These are phyloP conservation scores for Erythrobasidium hasegawianum DNA, from an alignment of 1,284 basidiomycete genomes.

Conservation along the genomic window DNA sequence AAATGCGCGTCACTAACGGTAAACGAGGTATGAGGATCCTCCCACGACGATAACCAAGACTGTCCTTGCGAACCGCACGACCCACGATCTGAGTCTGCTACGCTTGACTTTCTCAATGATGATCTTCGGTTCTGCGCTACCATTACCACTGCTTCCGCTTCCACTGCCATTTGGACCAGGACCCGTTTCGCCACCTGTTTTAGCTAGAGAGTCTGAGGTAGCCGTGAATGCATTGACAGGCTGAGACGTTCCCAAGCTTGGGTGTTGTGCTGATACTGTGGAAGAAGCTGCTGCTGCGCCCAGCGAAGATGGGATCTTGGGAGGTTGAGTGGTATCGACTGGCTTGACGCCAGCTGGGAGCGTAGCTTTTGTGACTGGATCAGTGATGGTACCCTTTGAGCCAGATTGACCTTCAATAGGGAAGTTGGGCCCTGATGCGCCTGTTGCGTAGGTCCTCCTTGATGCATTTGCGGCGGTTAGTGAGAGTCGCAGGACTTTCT, in stretches of 20 bases:
- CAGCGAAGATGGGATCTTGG: background rate
- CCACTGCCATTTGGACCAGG: constrained; percentile 2
- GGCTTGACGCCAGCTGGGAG: background rate
- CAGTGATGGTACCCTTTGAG: background rate
- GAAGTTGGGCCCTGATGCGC: background rate
- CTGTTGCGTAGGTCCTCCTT: background rate
- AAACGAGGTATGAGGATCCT: constrained; percentile 41
- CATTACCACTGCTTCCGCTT: background rate
- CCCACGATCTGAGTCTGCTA: constrained; percentile 30
- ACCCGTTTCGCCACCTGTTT: background rate
- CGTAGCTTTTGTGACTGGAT: background rate
- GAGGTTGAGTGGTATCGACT: no score
- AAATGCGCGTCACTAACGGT: constrained; percentile 29
- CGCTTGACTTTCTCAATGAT: constrained; percentile 32
- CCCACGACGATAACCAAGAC: constrained; percentile 42
- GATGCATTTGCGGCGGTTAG: no score
- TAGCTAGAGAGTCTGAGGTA: background rate
- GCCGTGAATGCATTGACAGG: constrained; percentile 39
- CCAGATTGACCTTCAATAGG: background rate
- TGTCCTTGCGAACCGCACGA: constrained; percentile 39
- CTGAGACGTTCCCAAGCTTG: constrained; percentile 4
- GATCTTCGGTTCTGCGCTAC: constrained; percentile 1
- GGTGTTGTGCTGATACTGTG: background rate
- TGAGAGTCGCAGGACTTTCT: no score
- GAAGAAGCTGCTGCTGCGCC: background rate